A percentile compares a stretch with the other conserved stretches of the same genome.
These are phyloP conservation scores for Oleoguttula mirabilis DNA, from an alignment of 495 filamentous ascomycete genomes.

Conservation along the genomic window DNA sequence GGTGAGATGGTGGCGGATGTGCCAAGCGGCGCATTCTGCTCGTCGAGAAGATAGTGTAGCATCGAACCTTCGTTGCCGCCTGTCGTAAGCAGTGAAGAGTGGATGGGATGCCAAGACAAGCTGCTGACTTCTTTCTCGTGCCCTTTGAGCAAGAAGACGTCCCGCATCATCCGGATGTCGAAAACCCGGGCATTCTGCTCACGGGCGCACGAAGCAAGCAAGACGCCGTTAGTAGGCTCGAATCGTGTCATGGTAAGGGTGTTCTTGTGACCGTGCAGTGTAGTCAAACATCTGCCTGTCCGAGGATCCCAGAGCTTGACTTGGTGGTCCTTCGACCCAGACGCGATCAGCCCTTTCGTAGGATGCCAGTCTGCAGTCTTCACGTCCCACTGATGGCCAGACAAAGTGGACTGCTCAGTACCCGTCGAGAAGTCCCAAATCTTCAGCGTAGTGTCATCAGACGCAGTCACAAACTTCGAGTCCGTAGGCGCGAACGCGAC, in stretches of 20 bases:
- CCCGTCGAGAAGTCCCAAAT: slow-evolving; percentile 94
- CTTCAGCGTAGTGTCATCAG: slow-evolving; percentile 83
- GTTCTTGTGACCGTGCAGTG: slow-evolving; percentile 94
- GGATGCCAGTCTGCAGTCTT: slow-evolving; percentile 97
- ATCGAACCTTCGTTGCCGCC: slow-evolving; percentile 81
- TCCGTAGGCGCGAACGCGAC: slow-evolving; percentile 90
- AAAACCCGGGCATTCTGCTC: slow-evolving; percentile 88
- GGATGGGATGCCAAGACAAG: slow-evolving; percentile 85
- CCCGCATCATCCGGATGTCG: slow-evolving; percentile 95
- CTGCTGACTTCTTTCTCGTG: slow-evolving; percentile 94
- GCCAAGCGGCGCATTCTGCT: slow-evolving; percentile 69
- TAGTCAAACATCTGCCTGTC: slow-evolving; percentile 78
- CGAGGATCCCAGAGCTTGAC: slow-evolving; percentile 97
- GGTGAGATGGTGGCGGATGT: slow-evolving; percentile 55
- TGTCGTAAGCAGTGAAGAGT: slow-evolving; percentile 76
- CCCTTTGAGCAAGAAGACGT: slow-evolving; percentile 79
- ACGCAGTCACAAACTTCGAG: slow-evolving; percentile 88
- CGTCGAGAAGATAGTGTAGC: slow-evolving; percentile 84
- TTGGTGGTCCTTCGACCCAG: slow-evolving; percentile 91
- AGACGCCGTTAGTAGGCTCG: slow-evolving; percentile 65
- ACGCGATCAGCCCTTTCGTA: slow-evolving; percentile 84
- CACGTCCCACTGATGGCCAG: slow-evolving; percentile 91
- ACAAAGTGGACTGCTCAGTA: slow-evolving; percentile 63
- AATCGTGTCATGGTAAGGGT: slow-evolving; percentile 83
- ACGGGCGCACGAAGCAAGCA: slow-evolving; percentile 81